Evolutionary conservation across 768 basidiomycete genomes (phyloP).

Genomic region (Boletus subparvulus): DNA sequence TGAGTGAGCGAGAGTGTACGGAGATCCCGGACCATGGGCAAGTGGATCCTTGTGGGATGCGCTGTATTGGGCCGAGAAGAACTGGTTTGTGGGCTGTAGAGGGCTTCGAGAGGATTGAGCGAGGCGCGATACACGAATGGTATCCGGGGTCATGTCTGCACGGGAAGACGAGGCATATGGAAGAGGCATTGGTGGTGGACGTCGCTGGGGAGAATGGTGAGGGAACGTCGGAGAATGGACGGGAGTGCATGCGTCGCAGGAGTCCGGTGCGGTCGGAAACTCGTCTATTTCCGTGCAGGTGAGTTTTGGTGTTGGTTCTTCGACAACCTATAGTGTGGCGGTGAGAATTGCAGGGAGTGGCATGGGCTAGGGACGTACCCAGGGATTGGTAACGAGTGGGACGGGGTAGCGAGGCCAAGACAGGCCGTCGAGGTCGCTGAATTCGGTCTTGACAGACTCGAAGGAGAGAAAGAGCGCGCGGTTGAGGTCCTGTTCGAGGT

Average conservation of each 20-base stretch:
- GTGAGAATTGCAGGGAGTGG: background rate
- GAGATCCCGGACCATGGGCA: background rate
- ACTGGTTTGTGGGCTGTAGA: conserved; percentile 28
- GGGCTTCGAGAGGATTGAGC: conserved; percentile 21
- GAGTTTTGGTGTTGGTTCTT: conserved; percentile 33
- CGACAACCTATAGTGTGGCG: conserved; percentile 13
- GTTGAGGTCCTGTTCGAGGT: conserved; percentile 28
- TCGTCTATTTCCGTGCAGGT: conserved; percentile 20
- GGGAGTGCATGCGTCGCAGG: conserved; percentile 4
- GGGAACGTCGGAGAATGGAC: conserved; percentile 8
- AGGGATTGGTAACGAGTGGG: conserved; percentile 26
- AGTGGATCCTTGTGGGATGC: conserved; percentile 14
- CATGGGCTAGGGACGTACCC: conserved; percentile 17
- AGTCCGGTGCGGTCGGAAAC: conserved; percentile 10
- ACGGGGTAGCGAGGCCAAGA: conserved; percentile 46
- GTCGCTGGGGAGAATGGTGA: background rate
- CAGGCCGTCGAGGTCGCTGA: conserved; percentile 59
- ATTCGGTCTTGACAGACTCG: conserved; percentile 57
- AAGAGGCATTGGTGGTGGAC: conserved; percentile 1
- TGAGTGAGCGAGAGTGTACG: conserved; percentile 2
- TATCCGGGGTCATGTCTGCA: conserved; percentile 39
- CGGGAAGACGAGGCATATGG: conserved; percentile 38
- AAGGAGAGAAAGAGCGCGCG: conserved; percentile 42
- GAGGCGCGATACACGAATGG: conserved; percentile 38
- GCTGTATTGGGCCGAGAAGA: conserved; percentile 4